A percentile compares a stretch with the other conserved stretches of the same genome.
phyloP scores from a whole-genome alignment of 1,284 basidiomycete species.

The Apiotrichum porosum region DNA sequence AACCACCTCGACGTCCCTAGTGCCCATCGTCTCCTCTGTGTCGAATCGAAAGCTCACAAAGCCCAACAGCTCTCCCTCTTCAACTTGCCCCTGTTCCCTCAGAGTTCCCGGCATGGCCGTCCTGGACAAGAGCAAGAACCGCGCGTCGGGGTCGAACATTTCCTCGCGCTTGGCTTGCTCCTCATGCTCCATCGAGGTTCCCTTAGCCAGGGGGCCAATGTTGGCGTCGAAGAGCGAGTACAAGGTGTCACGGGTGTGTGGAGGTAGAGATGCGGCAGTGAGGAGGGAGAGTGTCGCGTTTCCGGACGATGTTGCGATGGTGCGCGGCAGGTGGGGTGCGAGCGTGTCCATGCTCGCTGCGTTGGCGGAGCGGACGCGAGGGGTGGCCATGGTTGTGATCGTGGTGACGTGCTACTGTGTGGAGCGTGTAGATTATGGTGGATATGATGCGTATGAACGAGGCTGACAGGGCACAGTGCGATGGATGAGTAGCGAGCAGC shows the following conservation, averaged over 20 bases:
- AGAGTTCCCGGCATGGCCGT: slow-evolving; percentile 18
- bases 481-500: too few species aligned
- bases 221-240: slow-evolving; percentile 34
- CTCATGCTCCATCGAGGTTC: slow-evolving; percentile 27
- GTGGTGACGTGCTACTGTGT: too few species aligned
- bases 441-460: too few species aligned
- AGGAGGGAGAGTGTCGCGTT: slow-evolving; percentile 8
- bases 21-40: slow-evolving; percentile 41
- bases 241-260: slow-evolving; percentile 17
- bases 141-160: slow-evolving; percentile 37
- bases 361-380: slow-evolving; percentile 18
- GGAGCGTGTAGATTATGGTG: too few species aligned
- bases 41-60: slow-evolving; percentile 47
- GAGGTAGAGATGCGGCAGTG: slow-evolving; percentile 12
- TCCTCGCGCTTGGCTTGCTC: slow-evolving; percentile 34
- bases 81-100: slow-evolving; percentile 12
- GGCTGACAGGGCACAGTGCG: too few species aligned
- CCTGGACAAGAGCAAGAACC: slow-evolving; percentile 25
- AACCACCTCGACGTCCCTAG: slow-evolving; percentile 35
- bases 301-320: slow-evolving; percentile 1
- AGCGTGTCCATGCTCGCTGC: slow-evolving; percentile 17
- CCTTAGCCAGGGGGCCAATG: slow-evolving; percentile 29
- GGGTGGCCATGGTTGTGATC: slow-evolving; percentile 19
- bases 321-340: slow-evolving; percentile 18
- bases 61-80: slow-evolving; percentile 26